Evolutionary conservation across 176 grass and related monocot genomes (phyloP), one percentile per base, ranked within the genome.

Genomic region (Oryza glaberrima): DNA sequence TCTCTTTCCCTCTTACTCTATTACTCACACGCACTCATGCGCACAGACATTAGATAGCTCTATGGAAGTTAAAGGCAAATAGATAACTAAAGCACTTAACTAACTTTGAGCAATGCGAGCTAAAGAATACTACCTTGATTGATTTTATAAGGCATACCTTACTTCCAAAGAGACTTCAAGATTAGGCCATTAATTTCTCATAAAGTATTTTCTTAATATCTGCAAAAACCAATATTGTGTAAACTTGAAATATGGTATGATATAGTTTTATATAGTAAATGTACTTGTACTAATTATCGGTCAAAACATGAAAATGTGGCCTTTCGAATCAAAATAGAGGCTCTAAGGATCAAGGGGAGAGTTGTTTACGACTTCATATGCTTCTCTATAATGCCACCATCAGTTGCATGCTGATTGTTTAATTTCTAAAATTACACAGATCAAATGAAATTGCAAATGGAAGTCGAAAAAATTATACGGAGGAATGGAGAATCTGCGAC

Each of bases 401-500:
- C 48, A 65, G 30, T 14, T 70, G 36, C 25, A 30, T 86, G 56
- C 11, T 52, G 22, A 51, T 36, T 77, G 22, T 56, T 85, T 78
- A 19, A 40, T 75, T 79, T 65, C 6, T 85, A 81, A 47, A 71
- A 75, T 75, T 82, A 67, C 69, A 40, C 66, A 95, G 93, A 85
- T 86, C 74, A 22, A 16, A 30, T 77, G 84, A 69, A 91, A 44
- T 87, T 98, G 82, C 93, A 87, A 90, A 81, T 77, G 82, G 78
- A 98, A 74, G 78, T 98, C 16, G 96, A 98, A 48, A 95, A 87
- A 69, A 71, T 90, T 81, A 61, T 98, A 65, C 90, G 96, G 67
- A 78, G 91, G 36, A 86, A 92, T 25, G 88, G 91, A 20, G 93
- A 94, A 44, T 68, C 80, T 0, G 96, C 89, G 48, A 98, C 91